Percentiles rank a stretch among this genome's conserved stretches.
Conservation (phyloP, 345 rosid genomes). For the Eucalyptus viminalis region DNA sequence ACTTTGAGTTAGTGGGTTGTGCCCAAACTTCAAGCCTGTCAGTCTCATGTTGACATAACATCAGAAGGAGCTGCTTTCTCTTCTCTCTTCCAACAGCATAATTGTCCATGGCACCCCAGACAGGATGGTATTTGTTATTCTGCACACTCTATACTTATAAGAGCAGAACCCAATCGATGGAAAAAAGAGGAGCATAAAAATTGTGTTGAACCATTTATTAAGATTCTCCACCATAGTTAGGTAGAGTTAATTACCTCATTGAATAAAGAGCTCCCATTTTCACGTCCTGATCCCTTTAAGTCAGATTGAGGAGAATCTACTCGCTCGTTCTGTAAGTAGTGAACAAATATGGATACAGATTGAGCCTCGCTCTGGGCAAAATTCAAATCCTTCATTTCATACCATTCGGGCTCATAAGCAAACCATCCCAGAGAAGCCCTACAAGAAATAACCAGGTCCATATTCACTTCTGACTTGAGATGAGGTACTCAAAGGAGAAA, state of each 20-base stretch:
- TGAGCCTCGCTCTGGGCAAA: too few species aligned
- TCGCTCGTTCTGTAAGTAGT: too few species aligned
- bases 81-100: slow-evolving; percentile 70
- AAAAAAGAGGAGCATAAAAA: not conserved
- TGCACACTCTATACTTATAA: slow-evolving; percentile 7
- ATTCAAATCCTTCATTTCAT: too few species aligned
- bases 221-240: not conserved
- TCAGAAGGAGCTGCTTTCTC: slow-evolving; percentile 82
- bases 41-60: slow-evolving; percentile 97
- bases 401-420: too few species aligned
- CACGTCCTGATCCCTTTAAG: too few species aligned
- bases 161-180: not conserved
- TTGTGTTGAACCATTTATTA: not conserved
- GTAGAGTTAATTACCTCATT: slow-evolving; percentile 1
- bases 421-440: too few species aligned
- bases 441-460: too few species aligned
- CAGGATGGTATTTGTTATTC: slow-evolving; percentile 71
- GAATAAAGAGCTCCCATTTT: too few species aligned
- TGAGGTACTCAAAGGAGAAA: too few species aligned
- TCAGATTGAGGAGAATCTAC: too few species aligned
- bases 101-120: slow-evolving; percentile 97
- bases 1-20: slow-evolving; percentile 83
- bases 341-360: too few species aligned
- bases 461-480: too few species aligned
- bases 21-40: slow-evolving; percentile 99